Conservation (phyloP, 2,329 filamentous ascomycete genomes). For the Cryphonectria naterciae region DNA sequence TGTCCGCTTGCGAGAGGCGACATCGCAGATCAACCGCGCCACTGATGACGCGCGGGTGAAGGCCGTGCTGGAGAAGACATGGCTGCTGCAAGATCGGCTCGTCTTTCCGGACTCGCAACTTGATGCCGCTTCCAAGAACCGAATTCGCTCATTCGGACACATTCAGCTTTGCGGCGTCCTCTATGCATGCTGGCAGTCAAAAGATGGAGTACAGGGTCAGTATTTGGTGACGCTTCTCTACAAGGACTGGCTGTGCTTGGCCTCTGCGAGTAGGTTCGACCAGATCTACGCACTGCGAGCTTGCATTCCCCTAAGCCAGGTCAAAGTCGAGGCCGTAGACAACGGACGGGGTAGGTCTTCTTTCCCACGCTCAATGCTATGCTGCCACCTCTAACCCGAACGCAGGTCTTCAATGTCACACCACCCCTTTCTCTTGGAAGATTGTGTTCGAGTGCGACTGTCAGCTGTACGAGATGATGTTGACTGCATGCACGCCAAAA, state of each 20-base stretch:
- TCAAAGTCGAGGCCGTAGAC: slow-evolving; percentile 71
- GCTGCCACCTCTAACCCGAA: not conserved
- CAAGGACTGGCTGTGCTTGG: slow-evolving; percentile 76
- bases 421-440: slow-evolving; percentile 90
- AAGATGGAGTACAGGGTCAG: slow-evolving; percentile 68
- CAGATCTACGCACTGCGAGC: slow-evolving; percentile 74
- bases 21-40: slow-evolving; percentile 81
- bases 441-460: slow-evolving; percentile 78
- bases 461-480: slow-evolving; percentile 79
- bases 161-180: slow-evolving; percentile 81
- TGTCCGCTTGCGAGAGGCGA: slow-evolving; percentile 72
- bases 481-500: slow-evolving; percentile 80
- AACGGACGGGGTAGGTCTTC: slow-evolving; percentile 69
- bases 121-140: slow-evolving; percentile 59
- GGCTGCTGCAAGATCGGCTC: slow-evolving; percentile 82
- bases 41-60: slow-evolving; percentile 75
- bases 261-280: slow-evolving; percentile 66
- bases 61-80: slow-evolving; percentile 76
- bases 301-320: slow-evolving; percentile 69
- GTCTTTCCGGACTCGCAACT: slow-evolving; percentile 69
- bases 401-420: slow-evolving; percentile 82
- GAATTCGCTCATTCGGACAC: slow-evolving; percentile 81
- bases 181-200: slow-evolving; percentile 80
- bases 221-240: slow-evolving; percentile 91
- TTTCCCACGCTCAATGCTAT: not conserved